Evolutionary conservation across 2,329 filamentous ascomycete genomes (phyloP).

Genomic region (Cordyceps fumosorosea): DNA sequence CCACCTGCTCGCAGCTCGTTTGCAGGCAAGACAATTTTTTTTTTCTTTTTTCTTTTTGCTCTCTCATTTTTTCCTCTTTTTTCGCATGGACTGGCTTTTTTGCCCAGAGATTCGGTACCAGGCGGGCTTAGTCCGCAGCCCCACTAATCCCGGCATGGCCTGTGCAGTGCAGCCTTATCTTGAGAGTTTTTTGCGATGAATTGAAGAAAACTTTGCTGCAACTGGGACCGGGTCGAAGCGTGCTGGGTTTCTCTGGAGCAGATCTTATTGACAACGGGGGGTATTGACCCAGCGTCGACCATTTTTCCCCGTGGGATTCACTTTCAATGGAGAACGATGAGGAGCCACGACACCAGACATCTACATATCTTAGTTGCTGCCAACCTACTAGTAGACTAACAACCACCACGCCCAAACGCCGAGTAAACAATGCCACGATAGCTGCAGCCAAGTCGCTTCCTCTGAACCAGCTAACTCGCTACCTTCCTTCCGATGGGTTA

Average conservation of each 20-base stretch:
- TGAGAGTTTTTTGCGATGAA: not conserved
- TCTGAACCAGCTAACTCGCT: not conserved
- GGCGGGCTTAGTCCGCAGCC: not conserved
- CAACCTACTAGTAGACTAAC: not conserved
- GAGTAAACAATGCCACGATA: not conserved
- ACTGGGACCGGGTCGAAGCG: not conserved
- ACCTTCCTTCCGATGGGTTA: constrained; percentile 6
- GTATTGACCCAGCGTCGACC: not conserved
- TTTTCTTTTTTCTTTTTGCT: too few relatives aligned
- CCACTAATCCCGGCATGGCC: constrained; percentile 4
- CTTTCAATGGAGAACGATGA: not conserved
- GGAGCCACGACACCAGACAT: not conserved
- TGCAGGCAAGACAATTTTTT: not conserved
- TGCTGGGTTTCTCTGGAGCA: not conserved
- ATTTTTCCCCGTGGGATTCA: not conserved
- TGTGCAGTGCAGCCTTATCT: constrained; percentile 11
- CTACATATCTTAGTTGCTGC: not conserved
- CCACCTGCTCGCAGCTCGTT: constrained; percentile 7
- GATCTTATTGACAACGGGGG: not conserved
- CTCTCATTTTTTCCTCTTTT: too few relatives aligned
- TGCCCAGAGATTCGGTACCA: not conserved
- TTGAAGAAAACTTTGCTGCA: not conserved
- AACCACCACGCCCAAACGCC: not conserved
- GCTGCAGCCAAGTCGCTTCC: not conserved
- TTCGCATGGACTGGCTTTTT: not conserved